Evolutionary conservation across 176 grass and related monocot genomes (phyloP).

Genomic region (Otatea glauca): DNA sequence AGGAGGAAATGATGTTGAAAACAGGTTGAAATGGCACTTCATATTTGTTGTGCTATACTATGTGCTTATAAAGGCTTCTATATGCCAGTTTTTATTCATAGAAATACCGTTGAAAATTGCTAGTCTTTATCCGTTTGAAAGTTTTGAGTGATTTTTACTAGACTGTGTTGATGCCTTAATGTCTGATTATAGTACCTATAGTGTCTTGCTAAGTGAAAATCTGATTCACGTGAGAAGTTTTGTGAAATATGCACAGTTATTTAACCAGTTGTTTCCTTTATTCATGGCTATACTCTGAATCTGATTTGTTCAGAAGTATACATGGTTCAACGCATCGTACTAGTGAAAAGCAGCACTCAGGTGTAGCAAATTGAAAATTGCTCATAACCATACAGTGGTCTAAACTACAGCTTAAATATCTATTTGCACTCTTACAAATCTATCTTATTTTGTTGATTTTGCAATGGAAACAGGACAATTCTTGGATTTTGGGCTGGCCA

Average conservation of each 20-base stretch:
- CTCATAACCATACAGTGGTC: neutral
- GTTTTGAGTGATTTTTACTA: neutral
- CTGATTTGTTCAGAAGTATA: conserved; percentile 16
- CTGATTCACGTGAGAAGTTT: neutral
- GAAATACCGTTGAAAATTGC: neutral
- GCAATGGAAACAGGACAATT: conserved; percentile 47
- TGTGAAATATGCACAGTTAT: neutral
- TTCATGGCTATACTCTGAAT: conserved; percentile 16
- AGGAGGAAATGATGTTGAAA: conserved; percentile 92
- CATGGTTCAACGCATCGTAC: neutral
- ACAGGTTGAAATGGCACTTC: conserved; percentile 62
- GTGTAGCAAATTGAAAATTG: neutral
- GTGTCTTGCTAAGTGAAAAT: neutral
- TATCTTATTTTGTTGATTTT: conserved; percentile 21
- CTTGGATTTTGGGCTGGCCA: conserved; percentile 91
- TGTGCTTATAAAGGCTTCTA: neutral
- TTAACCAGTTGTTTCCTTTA: neutral
- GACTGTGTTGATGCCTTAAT: neutral
- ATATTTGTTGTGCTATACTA: conserved; percentile 20
- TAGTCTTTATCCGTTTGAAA: neutral
- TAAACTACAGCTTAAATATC: neutral
- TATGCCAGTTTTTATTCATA: conserved; percentile 10
- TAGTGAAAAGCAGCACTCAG: conserved; percentile 1
- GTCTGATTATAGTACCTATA: conserved; percentile 14
- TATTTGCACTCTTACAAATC: conserved; percentile 4